Evolutionary conservation across 139 green algal species (phyloP), one percentile per base, ranked within the genome.

Genomic region (Coccomyxa sp.): DNA sequence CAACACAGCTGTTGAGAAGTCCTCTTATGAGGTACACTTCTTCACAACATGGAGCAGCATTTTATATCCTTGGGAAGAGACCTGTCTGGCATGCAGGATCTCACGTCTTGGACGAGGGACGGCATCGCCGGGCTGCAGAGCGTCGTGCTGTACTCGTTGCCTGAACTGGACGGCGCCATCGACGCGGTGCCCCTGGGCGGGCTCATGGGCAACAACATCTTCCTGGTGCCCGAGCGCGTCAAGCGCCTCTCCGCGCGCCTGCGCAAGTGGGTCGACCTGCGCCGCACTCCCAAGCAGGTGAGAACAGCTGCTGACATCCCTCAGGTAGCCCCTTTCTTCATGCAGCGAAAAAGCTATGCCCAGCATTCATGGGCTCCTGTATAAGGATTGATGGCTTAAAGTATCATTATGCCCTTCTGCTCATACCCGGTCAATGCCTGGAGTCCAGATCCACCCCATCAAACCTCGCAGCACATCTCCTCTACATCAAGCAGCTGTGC

Each of bases 91-190:
- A 22, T 71, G 39, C 85, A 89, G 87, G 92, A 97, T 85, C 92
- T 97, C 71, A 81, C 85, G 39, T 90, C 81, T 77, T 98, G 94
- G 95, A 84, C 84, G 71, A 81, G 85, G 6, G 86, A 95, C 69
- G 91, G 92, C 79, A 83, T 95, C 77, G 76, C 86, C 39, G 95
- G 95, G n/a, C 89, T 98, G 40, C 95, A 99, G 87, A 94, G 84
- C 24, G 94, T 98, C 36, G 94, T 99, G 68, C 85, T 98, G 35
- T 99, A 99, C 88, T 91, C 92, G 1, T 84, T 99, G 64, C 96
- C 96, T 0, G 96, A 99, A 89, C 91, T 99, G 58, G 96, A 99
- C 78, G 95, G 96, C 8, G 94, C 96, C 29, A 96, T 98, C 64
- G 96, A 99, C 86, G 93, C 95, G 0, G 90, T 98, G 40, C 82